These are phyloP conservation scores for Pulveroboletus ravenelii DNA, from an alignment of 768 basidiomycete species.

Conservation along the genomic window DNA sequence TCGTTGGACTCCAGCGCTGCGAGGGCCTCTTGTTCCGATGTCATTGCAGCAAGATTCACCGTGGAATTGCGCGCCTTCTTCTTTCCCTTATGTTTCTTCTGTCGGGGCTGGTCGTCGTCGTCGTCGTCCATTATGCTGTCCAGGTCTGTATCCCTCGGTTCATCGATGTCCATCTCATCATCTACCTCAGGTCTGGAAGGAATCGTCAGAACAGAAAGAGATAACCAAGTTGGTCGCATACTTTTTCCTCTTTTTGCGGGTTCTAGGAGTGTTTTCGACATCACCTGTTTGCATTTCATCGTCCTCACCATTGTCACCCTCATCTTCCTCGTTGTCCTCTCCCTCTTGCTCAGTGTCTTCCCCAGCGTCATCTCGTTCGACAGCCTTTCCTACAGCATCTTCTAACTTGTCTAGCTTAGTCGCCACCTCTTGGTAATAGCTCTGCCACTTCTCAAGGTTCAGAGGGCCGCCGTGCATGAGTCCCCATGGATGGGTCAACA, in stretches of 20 bases:
- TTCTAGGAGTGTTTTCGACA: conserved; percentile 19
- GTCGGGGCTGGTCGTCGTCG: conserved; percentile 30
- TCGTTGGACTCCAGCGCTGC: conserved; percentile 65
- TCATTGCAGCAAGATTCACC: conserved; percentile 64
- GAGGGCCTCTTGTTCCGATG: conserved; percentile 66
- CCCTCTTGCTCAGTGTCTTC: conserved; percentile 34
- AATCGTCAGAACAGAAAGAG: conserved; percentile 9
- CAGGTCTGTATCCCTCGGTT: conserved; percentile 32
- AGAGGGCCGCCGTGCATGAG: conserved; percentile 79
- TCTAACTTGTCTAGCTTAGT: conserved; percentile 71
- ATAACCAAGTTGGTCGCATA: neutral
- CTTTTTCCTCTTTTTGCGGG: conserved; percentile 33
- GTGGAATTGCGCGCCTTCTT: conserved; percentile 63
- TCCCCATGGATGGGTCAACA: conserved; percentile 87
- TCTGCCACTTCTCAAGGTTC: conserved; percentile 67
- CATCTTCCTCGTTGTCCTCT: conserved; percentile 24
- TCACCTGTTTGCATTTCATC: conserved; percentile 30
- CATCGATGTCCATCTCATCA: conserved; percentile 56
- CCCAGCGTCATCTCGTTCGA: conserved; percentile 38
- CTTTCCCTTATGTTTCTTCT: conserved; percentile 40
- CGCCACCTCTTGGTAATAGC: conserved; percentile 57
- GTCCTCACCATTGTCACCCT: conserved; percentile 30
- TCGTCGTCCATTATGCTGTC: conserved; percentile 38
- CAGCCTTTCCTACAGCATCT: conserved; percentile 57
- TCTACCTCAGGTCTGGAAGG: conserved; percentile 19